Evolutionary conservation across 75 land plant genomes (phyloP), one percentile per base, ranked within the genome.

Genomic region (Isoetes taiwanensis): DNA sequence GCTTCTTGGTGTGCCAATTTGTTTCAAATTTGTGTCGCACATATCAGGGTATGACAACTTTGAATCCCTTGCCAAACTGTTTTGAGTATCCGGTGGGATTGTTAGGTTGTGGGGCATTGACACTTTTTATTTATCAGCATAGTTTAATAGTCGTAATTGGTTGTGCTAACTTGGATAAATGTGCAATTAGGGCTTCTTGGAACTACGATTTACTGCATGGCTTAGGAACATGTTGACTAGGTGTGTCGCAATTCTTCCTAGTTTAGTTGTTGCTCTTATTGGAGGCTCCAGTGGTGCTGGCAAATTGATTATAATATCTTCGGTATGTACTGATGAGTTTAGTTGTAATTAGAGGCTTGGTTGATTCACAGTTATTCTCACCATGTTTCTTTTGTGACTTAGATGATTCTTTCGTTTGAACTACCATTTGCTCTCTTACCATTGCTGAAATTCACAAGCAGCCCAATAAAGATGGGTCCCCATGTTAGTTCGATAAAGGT

Each of bases 151-250:
- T n/a, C n/a, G n/a, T n/a, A n/a, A n/a, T n/a, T n/a, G n/a, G n/a
- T n/a, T n/a, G n/a, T n/a, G n/a, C n/a, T n/a, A n/a, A n/a, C n/a
- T n/a, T n/a, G n/a, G n/a, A n/a, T n/a, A n/a, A n/a, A n/a, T n/a
- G n/a, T n/a, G n/a, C n/a, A n/a, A n/a, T n/a, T n/a, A 85, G 84
- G 94, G 94, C 4, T 87, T 87, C 61, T 67, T 87, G 37, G 61
- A 87, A 12, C 32, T 87, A 0, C 68, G 71, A 23, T 63, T 87
- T 76, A 84, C 61, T 31, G 66, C 26, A 24, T 84, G 94, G 94
- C 2, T 48, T 1, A 52, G 85, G n/a, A 80, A 85, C 28, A 39
- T 84, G 3, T 37, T 84, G 69, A 87, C 94, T 1, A 59, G 89
- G 43, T 52, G 54, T 54, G 72, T 87, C 35, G 94, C 94, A 5